Base-by-base conservation (phyloP, 345 rosid species). In the Cochlearia excelsa region DNA sequence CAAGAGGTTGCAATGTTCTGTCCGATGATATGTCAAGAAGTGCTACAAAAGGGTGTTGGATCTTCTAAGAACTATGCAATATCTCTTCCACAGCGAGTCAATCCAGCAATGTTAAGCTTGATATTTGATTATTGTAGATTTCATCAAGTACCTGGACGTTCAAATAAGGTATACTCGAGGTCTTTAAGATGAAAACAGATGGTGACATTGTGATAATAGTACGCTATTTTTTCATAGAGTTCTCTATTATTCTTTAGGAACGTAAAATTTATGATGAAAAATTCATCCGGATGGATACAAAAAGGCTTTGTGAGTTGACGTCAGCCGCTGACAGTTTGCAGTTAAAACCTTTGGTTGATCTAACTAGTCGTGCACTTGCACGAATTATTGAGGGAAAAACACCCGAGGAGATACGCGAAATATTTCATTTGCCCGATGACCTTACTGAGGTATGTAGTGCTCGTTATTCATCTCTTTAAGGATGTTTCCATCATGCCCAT, bases 301-400 rank as follows among this genome's bases (percentile, higher is more conserved):
- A 82, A 71, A 83, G 82, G 75, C 82, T 91, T 4, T 88, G 98
- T 70, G 98, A 91, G 70, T 73, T 91, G 82, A 88, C 95, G 71
- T 88, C 98, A 65, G 98, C 98, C 35, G 98, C 96, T 38, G 98
- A 91, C 69, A 85, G 95, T 80, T 87, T 91, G 68, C 94, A 92
- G 73, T 71, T 92, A 67, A 86, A 81, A 75, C 91, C 96, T 63
- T 72, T 91, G 79, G 95, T 87, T 75, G 96, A 91, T 82, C 88
- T 91, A 38, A 84, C 96, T 26, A 91, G 98, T 61, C 89, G 98
- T 63, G 96, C 98, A 3, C 94, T 91, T 74, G 95, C 95, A 63
- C 79, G 96, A 57, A 82, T 82, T 66, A 91, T 91, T 58, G 98
- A 91, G 73, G 96, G 98, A 42, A 91, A 85, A 69, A 73, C 83